phyloP scores from a whole-genome alignment of 2,329 filamentous ascomycete species.

The Neopestalotiopsis clavispora region DNA sequence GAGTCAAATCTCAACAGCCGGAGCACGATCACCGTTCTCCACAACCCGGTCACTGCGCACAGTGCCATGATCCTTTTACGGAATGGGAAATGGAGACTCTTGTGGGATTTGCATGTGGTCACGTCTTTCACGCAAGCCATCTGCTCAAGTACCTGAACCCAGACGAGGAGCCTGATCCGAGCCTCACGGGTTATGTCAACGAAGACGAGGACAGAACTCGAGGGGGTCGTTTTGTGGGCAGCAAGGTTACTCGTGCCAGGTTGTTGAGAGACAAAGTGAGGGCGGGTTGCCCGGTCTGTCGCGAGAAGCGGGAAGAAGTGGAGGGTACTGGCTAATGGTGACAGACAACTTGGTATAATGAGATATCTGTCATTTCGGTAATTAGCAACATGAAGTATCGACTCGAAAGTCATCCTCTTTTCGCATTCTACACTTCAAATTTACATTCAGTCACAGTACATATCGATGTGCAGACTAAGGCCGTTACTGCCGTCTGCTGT shows the following conservation, averaged over 20 bases:
- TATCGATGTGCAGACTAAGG: too few species aligned
- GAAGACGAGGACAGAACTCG: constrained; percentile 46
- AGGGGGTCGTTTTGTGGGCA: constrained; percentile 71
- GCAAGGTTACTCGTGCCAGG: constrained; percentile 86
- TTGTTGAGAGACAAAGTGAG: constrained; percentile 73
- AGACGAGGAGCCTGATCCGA: constrained; percentile 48
- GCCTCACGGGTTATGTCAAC: constrained; percentile 44
- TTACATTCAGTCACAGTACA: too few species aligned
- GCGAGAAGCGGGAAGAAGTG: constrained; percentile 35
- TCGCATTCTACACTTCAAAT: too few species aligned
- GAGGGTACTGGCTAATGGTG: constrained; percentile 7
- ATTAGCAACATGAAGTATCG: neutral
- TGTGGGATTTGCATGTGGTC: constrained; percentile 81
- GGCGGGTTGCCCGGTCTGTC: constrained; percentile 68
- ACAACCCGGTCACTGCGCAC: constrained; percentile 62
- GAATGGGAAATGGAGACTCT: constrained; percentile 73
- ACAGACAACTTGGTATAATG: neutral
- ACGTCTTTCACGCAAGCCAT: constrained; percentile 80
- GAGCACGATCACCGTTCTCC: constrained; percentile 38
- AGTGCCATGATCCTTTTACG: constrained; percentile 60
- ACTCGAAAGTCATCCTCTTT: neutral
- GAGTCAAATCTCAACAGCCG: constrained; percentile 31
- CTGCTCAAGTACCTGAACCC: constrained; percentile 61
- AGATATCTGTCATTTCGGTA: neutral
- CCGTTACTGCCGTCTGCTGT: too few species aligned